phyloP scores from a whole-genome alignment of 2,329 filamentous ascomycete genomes.

The Colletotrichum navitas region DNA sequence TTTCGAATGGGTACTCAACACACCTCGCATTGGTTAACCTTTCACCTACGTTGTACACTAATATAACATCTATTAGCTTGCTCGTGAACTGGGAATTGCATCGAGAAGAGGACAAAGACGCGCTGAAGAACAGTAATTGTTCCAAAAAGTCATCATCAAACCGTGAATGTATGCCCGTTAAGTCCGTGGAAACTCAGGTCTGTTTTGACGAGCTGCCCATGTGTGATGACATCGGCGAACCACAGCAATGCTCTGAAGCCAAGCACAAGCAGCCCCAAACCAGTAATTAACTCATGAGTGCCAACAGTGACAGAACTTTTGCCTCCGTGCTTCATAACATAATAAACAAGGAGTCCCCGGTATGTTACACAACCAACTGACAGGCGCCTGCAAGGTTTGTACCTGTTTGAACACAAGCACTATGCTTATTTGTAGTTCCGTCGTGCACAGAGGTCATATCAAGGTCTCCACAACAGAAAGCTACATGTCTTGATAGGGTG shows the following conservation, averaged over 20 bases:
- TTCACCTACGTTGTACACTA: no score
- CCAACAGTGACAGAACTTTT: background rate
- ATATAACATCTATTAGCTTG: no score
- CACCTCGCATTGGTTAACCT: no score
- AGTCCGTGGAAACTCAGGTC: background rate
- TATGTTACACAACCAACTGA: background rate
- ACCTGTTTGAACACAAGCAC: background rate
- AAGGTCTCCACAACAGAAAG: background rate
- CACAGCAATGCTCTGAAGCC: background rate
- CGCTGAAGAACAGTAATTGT: no score
- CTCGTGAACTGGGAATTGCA: no score
- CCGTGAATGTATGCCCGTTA: no score
- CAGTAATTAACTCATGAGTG: background rate
- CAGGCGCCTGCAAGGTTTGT: background rate
- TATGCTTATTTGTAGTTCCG: background rate
- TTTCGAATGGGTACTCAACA: no score
- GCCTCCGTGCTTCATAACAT: no score
- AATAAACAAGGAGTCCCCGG: background rate
- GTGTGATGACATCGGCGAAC: background rate
- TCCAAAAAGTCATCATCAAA: background rate
- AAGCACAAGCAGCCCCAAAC: background rate
- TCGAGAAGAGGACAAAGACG: no score
- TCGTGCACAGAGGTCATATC: background rate
- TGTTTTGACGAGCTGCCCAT: background rate
- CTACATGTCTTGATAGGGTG: background rate